These are phyloP conservation scores for Coemansia sp. DNA, from an alignment of 192 early-diverging fungal genomes.

Conservation along the genomic window DNA sequence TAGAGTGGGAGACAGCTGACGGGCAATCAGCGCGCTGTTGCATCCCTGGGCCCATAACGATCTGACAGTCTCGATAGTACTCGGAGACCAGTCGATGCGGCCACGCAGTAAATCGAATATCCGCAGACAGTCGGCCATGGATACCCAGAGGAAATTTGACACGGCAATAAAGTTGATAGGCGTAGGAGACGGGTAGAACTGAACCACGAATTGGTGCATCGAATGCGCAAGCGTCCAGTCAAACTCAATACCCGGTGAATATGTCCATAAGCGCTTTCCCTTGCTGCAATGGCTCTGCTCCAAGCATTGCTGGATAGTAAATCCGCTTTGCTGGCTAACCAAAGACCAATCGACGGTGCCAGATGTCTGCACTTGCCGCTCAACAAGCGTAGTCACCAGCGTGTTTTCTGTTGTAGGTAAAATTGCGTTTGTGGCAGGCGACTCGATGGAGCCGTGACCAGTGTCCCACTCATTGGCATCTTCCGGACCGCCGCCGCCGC, in stretches of 20 bases:
- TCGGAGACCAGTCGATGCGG: conserved; percentile 23
- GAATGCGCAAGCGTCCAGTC: conserved; percentile 18
- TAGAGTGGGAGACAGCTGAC: conserved; percentile 33
- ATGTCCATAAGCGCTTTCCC: conserved; percentile 25
- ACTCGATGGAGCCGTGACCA: conserved; percentile 14
- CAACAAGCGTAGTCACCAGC: conserved; percentile 7
- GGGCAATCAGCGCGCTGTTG: conserved; percentile 20
- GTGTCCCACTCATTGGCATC: conserved; percentile 27
- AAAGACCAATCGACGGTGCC: conserved; percentile 24
- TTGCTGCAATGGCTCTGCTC: conserved; percentile 23
- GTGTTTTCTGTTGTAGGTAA: conserved; percentile 11
- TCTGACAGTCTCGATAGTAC: conserved; percentile 1
- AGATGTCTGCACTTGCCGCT: background rate
- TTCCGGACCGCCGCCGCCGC: background rate
- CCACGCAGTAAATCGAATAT: conserved; percentile 34
- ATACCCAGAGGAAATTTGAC: conserved; percentile 32
- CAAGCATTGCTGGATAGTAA: conserved; percentile 17
- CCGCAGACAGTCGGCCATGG: conserved; percentile 21
- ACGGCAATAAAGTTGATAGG: conserved; percentile 39
- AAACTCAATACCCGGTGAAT: conserved; percentile 13
- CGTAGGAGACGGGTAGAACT: conserved; percentile 27
- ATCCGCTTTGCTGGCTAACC: conserved; percentile 15
- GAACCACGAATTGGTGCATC: conserved; percentile 18
- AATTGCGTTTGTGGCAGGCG: background rate
- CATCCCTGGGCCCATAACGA: conserved; percentile 16